Base-by-base conservation (phyloP, 202 grass and related monocot genomes). In the Setaria italica region DNA sequence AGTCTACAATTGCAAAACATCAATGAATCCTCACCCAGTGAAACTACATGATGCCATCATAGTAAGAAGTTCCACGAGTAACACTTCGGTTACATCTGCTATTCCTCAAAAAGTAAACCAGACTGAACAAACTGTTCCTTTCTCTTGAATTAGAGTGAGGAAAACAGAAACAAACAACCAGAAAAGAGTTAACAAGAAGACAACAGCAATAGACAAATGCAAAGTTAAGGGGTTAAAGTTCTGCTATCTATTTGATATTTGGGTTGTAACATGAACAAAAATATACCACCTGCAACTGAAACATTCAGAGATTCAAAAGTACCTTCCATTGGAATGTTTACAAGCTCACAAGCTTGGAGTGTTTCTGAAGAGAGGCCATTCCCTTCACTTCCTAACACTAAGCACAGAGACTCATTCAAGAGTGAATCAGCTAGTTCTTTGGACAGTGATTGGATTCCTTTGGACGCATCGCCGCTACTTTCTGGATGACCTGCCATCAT, bases 241-340 rank as follows among this genome's bases (percentile, higher is more conserved):
- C n/a, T 84, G 56, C 46, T 82, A 70, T 83, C 57, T 79, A 66
- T 91, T 70, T 64, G n/a, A 13, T 86, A 34, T 71, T 84, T 83
- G 53, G 79, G 76, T 80, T 91, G 96, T 77, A 99, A 81, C 93
- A 99, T 94, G 82, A 96, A 96, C 66, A 99, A 91, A 78, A 99
- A 91, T 68, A 99, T 95, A 54, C 96, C 96, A 82, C 96, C 93
- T 12, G 96, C 91, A 74, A 99, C 93, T n/a, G 96, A 94, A 91
- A 99, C 96, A 96, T 99, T 99, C 66, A 99, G 82, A 66, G 96
- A 99, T 85, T 99, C 96, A 64, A 94, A 99, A 88, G 86, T 87
- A 51, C 96, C 90, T 88, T 90, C 88, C 93, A 96, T 99, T 42
- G 96, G 93, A 88, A 99, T 96, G 85, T 87, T 94, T 77, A 99